Evolutionary conservation across 1,284 basidiomycete species (phyloP).

Genomic region (Ustilago bromivora): DNA sequence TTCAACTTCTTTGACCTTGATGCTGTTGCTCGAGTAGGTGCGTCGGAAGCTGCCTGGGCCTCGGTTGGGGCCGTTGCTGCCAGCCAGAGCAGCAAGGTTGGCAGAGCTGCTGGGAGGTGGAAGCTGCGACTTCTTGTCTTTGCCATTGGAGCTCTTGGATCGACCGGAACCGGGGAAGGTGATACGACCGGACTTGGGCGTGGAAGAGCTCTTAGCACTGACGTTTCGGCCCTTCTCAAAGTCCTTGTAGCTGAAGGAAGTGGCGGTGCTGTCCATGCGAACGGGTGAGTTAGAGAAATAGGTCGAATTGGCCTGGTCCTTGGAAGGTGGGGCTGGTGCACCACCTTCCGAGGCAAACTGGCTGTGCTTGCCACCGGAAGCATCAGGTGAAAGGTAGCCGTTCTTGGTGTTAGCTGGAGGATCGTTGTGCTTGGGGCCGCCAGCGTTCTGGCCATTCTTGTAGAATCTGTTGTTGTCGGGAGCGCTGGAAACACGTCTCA

Average conservation of each 20-base stretch:
- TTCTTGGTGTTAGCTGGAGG: slow-evolving; percentile 22
- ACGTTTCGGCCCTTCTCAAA: slow-evolving; percentile 57
- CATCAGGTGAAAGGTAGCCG: slow-evolving; percentile 71
- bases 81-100: slow-evolving; percentile 53
- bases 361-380: slow-evolving; percentile 69
- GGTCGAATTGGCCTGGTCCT: slow-evolving; percentile 27
- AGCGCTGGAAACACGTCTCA: slow-evolving; percentile 93
- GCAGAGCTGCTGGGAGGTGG: slow-evolving; percentile 79
- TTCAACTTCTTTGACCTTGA: slow-evolving; percentile 80
- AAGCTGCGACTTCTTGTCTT: slow-evolving; percentile 78
- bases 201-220: slow-evolving; percentile 47
- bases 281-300: slow-evolving; percentile 64
- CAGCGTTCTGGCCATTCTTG: slow-evolving; percentile 65
- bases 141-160: slow-evolving; percentile 52
- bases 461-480: slow-evolving; percentile 95
- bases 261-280: slow-evolving; percentile 64
- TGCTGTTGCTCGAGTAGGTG: slow-evolving; percentile 96
- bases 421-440: slow-evolving; percentile 21
- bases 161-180: slow-evolving; percentile 56
- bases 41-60: slow-evolving; percentile 78
- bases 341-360: slow-evolving; percentile 32
- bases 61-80: slow-evolving; percentile 70
- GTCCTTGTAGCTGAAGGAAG: slow-evolving; percentile 65
- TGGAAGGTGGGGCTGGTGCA: slow-evolving; percentile 23
- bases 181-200: slow-evolving; percentile 57